A percentile compares a stretch with the other conserved stretches of the same genome.
phyloP scores from a whole-genome alignment of 495 filamentous ascomycete species.

The Talaromyces trachyspermus region DNA sequence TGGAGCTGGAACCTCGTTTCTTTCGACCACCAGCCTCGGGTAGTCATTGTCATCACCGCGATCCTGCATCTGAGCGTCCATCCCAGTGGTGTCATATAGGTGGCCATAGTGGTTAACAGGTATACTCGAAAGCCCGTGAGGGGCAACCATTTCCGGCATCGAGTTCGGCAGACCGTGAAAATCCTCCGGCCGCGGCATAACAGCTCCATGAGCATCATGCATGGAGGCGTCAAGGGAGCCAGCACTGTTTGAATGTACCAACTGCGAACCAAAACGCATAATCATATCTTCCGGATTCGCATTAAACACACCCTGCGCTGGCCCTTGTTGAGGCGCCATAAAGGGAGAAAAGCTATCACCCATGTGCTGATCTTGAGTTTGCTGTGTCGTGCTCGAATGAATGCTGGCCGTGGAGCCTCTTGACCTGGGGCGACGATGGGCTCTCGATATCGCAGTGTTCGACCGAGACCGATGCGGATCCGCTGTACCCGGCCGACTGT shows the following conservation, averaged over 20 bases:
- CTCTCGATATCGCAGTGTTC: conserved; percentile 50
- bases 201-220: conserved; percentile 40
- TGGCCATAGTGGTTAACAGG: conserved; percentile 49
- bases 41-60: conserved; percentile 56
- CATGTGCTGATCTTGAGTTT: conserved; percentile 55
- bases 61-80: conserved; percentile 59
- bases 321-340: conserved; percentile 46
- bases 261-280: conserved; percentile 48
- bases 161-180: conserved; percentile 39
- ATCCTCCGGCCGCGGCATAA: conserved; percentile 37
- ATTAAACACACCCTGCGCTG: conserved; percentile 41
- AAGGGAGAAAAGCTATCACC: conserved; percentile 41
- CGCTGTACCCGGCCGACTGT: conserved; percentile 38
- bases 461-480: conserved; percentile 49
- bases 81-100: conserved; percentile 56
- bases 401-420: conserved; percentile 81
- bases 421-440: conserved; percentile 62
- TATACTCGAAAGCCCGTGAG: conserved; percentile 22
- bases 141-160: conserved; percentile 22
- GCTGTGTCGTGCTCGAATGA: conserved; percentile 61
- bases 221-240: conserved; percentile 45
- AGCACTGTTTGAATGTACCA: conserved; percentile 45
- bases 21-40: conserved; percentile 53
- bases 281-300: conserved; percentile 58
- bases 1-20: conserved; percentile 63